Evolutionary conservation across 345 rosid genomes (phyloP), one percentile per base, ranked within the genome.

Genomic region (Viola odorata): DNA sequence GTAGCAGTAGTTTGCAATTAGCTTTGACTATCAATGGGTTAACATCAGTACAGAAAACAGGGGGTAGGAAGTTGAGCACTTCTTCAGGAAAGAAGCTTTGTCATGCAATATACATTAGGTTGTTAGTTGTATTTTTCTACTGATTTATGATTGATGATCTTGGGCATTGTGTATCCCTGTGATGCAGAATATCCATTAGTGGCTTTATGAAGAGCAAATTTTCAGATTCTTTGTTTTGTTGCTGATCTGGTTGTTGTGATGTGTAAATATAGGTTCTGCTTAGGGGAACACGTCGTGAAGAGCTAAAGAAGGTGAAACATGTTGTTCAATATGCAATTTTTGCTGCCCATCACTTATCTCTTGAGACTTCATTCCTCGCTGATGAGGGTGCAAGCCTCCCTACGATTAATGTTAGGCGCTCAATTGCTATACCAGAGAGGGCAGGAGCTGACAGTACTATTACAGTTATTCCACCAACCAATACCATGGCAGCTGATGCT

Each of bases 311-410:
- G 84, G 81, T 95, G 62, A 95, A 95, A 81, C 82, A 81, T 40
- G 96, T 88, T 44, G 77, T 95, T 66, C 98, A 88, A 62, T 91
- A 75, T 71, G 96, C 98, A 23, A 83, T 91, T 44, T 95, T 95
- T 86, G 99, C 99, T 14, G 99, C 99, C 57, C 85, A 91, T 77
- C 99, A 95, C 71, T 69, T 95, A 57, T 86, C 94, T 7, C 84
- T 90, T 7, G 96, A 95, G 79, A 91, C 99, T 70, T 95, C 96
- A 47, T 95, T 91, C 67, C 99, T 95, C 69, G 97, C 96, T 41
- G 99, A 95, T 66, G 99, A 95, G 84, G 98, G 98, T 63, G 99
- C 99, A 74, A 84, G 85, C 57, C 86, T 95, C 73, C 98, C 99
- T 67, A 85, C 68, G 68, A 67, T 79, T 73, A 67, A 50, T 48